Conservation (phyloP, 2,329 filamentous ascomycete genomes). For the Phialemoniopsis sp. region DNA sequence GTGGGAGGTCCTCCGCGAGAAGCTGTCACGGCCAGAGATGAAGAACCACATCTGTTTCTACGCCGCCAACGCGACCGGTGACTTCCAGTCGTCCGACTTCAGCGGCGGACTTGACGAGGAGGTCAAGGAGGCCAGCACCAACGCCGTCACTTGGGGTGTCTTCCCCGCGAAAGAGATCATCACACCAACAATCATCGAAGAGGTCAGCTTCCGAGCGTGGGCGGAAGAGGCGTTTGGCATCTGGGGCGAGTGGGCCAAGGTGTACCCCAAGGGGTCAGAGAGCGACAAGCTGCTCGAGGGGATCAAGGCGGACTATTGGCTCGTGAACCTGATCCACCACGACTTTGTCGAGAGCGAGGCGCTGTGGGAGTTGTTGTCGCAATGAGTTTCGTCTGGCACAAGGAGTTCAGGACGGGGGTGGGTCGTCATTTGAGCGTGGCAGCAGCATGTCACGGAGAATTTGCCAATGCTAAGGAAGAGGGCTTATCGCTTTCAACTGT, state of each 20-base stretch:
- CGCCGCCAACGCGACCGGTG: constrained; percentile 73
- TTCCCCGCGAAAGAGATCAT: constrained; percentile 96
- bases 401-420: too few species aligned
- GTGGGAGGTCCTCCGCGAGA: constrained; percentile 63
- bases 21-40: constrained; percentile 54
- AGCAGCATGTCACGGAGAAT: too few species aligned
- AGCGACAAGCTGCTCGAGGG: constrained; percentile 68
- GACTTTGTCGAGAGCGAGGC: constrained; percentile 68
- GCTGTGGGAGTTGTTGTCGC: constrained; percentile 65
- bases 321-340: constrained; percentile 89
- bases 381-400: constrained; percentile 13
- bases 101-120: constrained; percentile 6
- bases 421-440: too few species aligned
- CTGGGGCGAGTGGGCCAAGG: constrained; percentile 88
- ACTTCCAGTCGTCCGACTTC: constrained; percentile 69
- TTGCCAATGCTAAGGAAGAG: too few species aligned
- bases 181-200: constrained; percentile 94
- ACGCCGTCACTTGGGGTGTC: constrained; percentile 95
- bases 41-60: constrained; percentile 79
- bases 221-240: constrained; percentile 93
- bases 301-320: constrained; percentile 69
- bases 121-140: constrained; percentile 56
- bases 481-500: too few species aligned
- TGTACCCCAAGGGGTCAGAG: constrained; percentile 72
- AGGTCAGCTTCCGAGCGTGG: constrained; percentile 92